phyloP scores from a whole-genome alignment of 805 yeast genomes.

The Yarrowia sp. region DNA sequence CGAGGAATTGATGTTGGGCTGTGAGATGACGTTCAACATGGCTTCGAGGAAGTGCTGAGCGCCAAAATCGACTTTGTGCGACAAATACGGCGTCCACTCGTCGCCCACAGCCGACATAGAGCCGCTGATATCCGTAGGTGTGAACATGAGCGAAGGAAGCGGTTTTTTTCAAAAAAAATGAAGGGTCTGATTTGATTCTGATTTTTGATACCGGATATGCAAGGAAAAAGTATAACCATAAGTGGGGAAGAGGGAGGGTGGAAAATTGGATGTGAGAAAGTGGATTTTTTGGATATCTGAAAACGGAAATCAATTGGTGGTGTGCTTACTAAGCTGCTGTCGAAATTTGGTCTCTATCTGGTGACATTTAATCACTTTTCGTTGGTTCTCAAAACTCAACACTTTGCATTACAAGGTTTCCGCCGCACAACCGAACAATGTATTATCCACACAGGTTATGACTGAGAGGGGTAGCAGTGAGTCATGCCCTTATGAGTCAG shows the following conservation, averaged over 20 bases:
- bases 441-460: background rate
- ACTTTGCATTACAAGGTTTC: background rate
- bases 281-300: too few species aligned
- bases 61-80: slow-evolving; percentile 57
- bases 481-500: background rate
- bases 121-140: slow-evolving; percentile 50
- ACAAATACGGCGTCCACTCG: slow-evolving; percentile 68
- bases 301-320: too few species aligned
- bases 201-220: slow-evolving; percentile 11
- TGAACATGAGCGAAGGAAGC: slow-evolving; percentile 28
- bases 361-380: too few species aligned
- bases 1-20: slow-evolving; percentile 91
- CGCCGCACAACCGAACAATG: slow-evolving; percentile 8
- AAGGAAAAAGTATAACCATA: background rate
- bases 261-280: too few species aligned
- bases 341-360: too few species aligned
- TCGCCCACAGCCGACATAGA: slow-evolving; percentile 59
- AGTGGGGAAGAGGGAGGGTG: too few species aligned
- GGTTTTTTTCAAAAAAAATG: too few species aligned
- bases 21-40: slow-evolving; percentile 76
- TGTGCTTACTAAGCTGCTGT: too few species aligned
- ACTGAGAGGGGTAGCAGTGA: background rate
- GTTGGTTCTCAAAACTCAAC: too few species aligned
- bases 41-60: slow-evolving; percentile 71
- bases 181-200: background rate